phyloP scores from a whole-genome alignment of 148 eudicot species.

The Vaccinium corymbosum region DNA sequence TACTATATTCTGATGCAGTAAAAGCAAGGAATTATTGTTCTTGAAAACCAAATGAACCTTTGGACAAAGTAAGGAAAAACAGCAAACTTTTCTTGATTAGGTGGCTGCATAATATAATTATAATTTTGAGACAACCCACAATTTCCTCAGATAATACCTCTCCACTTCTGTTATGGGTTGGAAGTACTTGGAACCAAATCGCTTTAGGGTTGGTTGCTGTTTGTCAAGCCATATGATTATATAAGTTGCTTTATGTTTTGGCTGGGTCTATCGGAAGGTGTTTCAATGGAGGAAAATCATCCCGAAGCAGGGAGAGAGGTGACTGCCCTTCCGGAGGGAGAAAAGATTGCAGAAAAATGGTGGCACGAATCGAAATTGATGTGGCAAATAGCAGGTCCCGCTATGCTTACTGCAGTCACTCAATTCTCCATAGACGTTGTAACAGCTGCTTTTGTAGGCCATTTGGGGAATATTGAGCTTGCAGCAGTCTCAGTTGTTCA shows the following conservation, averaged over 20 bases:
- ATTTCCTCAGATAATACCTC: constrained; percentile 12
- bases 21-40: neutral
- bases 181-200: neutral
- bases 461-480: constrained; percentile 23
- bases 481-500: constrained; percentile 30
- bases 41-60: neutral
- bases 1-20: neutral
- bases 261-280: constrained; percentile 16
- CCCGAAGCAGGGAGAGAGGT: constrained; percentile 1
- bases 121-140: neutral
- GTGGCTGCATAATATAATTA: neutral
- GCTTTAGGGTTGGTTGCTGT: neutral
- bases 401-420: constrained; percentile 14
- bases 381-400: constrained; percentile 26
- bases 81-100: neutral
- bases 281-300: constrained; percentile 18
- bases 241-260: constrained; percentile 8
- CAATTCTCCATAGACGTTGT: constrained; percentile 23
- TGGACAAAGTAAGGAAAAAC: neutral
- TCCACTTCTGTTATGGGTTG: neutral
- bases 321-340: constrained; percentile 14
- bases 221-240: neutral
- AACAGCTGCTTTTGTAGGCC: constrained; percentile 25
- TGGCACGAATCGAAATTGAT: constrained; percentile 22
- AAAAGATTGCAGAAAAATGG: constrained; percentile 9